A percentile compares a stretch with the other conserved stretches of the same genome.
Evolutionary conservation across 371 early-diverging fungal genomes (phyloP).

Genomic region (Apophysomyces trapeziformis): DNA sequence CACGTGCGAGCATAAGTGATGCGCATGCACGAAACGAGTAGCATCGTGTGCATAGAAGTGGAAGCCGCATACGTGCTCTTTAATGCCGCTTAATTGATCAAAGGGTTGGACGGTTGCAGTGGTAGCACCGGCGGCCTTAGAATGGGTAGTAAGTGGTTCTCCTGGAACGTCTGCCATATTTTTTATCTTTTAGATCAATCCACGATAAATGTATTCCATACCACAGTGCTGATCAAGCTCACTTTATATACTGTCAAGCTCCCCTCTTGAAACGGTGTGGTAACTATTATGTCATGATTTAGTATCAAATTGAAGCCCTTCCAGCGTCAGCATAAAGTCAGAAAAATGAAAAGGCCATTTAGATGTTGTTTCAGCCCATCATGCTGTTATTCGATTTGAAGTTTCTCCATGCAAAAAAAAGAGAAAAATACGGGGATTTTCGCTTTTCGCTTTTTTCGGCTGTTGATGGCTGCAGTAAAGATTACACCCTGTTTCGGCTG

Average conservation of each 20-base stretch:
- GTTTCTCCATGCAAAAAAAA: background rate
- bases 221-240: background rate
- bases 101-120: background rate
- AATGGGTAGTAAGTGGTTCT: slow-evolving; percentile 8
- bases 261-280: background rate
- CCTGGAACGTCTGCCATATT: background rate
- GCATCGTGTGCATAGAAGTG: slow-evolving; percentile 37
- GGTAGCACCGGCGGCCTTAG: slow-evolving; percentile 10
- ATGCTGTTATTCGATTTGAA: background rate
- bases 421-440: too few relatives aligned
- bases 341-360: too few relatives aligned
- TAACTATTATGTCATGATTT: background rate
- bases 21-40: slow-evolving; percentile 46
- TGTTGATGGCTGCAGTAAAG: too few relatives aligned
- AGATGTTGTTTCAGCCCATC: too few relatives aligned
- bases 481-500: too few relatives aligned
- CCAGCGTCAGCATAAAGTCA: too few relatives aligned
- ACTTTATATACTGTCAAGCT: too few relatives aligned
- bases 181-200: background rate
- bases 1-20: slow-evolving; percentile 50
- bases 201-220: background rate
- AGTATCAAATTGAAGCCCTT: background rate
- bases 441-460: too few relatives aligned
- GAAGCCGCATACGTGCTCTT: slow-evolving; percentile 34
- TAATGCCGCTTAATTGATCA: slow-evolving; percentile 17